Base-by-base conservation (phyloP, 352 stramenopile genomes). In the Globisporangium radiosum region DNA sequence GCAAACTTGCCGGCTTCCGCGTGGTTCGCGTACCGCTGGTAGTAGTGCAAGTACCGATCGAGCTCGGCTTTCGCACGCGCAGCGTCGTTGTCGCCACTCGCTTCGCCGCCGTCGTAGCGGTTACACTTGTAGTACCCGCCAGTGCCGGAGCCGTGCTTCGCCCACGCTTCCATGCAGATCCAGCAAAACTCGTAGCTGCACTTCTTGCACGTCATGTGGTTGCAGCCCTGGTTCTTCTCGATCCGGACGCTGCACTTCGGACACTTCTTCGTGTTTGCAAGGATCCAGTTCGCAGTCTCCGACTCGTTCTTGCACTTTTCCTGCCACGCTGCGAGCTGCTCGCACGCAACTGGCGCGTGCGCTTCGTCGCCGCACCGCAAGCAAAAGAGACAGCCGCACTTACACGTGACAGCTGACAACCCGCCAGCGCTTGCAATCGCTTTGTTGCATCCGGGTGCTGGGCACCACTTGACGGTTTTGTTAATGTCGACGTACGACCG, bases 61-160 rank as follows among this genome's bases (percentile, higher is more conserved):
- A 99, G 79, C 68, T 99, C 96, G 0, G 90, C 88, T 72, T 98
- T 98, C 6, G 96, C 96, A 25, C 87, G 85, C 7, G 94, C 90
- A 4, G 82, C 89, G 69, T 98, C 93, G 44, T 86, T 88, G 51
- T 96, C 82, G 9, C 65, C 68, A 4, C 62, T 57, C 4, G 66
- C 67, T 51, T 65, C 64, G 47, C 87, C 70, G 15, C 77, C 64
- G 54, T 98, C 92, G 64, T 97, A 99, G 45, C 96, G 97, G 76
- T 99, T 99, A 78, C 97, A 99, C 75, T 99, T 99, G 80, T 99
- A 99, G 80, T 98, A 99, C 11, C 97, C 97, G 40, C 97, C 96
- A 6, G 95, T 99, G 47, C 91, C 95, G 3, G 95, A 92, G 9
- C 96, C 96, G 65, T 99, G 97, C 50, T 98, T 94, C n/a, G 74